Percentiles rank a stretch among this genome's conserved stretches.
Conservation (phyloP, 2,329 filamentous ascomycete genomes). For the Emergomyces orientalis region DNA sequence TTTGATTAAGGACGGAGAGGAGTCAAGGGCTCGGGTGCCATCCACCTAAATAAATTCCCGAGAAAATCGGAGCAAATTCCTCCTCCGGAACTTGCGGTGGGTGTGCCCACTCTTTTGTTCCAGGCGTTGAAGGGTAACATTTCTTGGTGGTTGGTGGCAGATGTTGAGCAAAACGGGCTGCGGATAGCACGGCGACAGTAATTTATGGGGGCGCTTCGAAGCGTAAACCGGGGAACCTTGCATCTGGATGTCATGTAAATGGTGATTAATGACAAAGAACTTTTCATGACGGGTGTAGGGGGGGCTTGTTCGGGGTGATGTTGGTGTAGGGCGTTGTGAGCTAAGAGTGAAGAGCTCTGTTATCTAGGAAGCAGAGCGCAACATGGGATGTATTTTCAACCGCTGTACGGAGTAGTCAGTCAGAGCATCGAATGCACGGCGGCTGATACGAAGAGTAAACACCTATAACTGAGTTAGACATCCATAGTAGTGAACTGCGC, state of each 20-base stretch:
- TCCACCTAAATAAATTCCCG: not conserved
- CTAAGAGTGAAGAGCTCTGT: too few species aligned
- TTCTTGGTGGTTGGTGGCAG: not conserved
- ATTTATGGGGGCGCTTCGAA: not conserved
- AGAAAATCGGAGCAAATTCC: not conserved
- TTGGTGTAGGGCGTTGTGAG: too few species aligned
- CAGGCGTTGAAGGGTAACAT: not conserved
- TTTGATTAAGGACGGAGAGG: not conserved
- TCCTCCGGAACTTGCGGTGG: not conserved
- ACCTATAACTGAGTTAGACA: too few species aligned
- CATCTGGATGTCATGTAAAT: not conserved
- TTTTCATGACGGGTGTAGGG: too few species aligned
- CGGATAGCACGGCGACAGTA: not conserved
- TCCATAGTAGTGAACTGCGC: not conserved
- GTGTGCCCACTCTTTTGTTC: not conserved
- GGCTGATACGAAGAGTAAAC: too few species aligned
- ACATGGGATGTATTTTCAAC: too few species aligned
- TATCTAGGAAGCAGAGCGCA: too few species aligned
- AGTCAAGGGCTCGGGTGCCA: not conserved
- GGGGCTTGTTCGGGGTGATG: not conserved
- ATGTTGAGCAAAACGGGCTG: not conserved
- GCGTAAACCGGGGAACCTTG: not conserved
- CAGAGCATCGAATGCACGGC: too few species aligned
- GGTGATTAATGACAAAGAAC: not conserved
- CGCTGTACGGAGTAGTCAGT: too few species aligned